phyloP scores from a whole-genome alignment of 2,329 filamentous ascomycete species.

The Trichoderma atroviride region DNA sequence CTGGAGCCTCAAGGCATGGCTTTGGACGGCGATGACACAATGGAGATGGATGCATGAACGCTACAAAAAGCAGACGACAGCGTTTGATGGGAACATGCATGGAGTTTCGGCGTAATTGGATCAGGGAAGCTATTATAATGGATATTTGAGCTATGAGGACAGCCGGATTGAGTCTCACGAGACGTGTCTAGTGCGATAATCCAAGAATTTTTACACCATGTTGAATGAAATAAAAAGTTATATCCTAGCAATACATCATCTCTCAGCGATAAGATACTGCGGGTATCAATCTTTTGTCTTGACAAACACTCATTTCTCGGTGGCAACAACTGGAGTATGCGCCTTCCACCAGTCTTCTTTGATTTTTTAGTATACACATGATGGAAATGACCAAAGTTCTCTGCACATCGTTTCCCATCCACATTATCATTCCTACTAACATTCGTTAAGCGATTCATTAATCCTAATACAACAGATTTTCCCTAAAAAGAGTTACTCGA shows the following conservation, averaged over 20 bases:
- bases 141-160: conserved; percentile 13
- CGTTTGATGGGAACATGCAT: conserved; percentile 27
- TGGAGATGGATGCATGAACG: conserved; percentile 65
- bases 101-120: conserved; percentile 31
- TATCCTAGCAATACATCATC: neutral
- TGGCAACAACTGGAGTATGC: neutral
- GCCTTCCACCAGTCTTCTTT: neutral
- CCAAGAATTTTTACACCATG: neutral
- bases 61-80: neutral
- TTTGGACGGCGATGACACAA: conserved; percentile 84
- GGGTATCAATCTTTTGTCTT: neutral
- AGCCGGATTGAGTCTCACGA: conserved; percentile 6
- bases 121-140: conserved; percentile 7
- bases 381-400: neutral
- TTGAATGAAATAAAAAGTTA: conserved; percentile 1
- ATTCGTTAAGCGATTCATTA: neutral
- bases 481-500: neutral
- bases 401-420: neutral
- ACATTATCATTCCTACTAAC: neutral
- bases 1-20: conserved; percentile 59
- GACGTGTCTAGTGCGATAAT: neutral
- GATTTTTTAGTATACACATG: no score
- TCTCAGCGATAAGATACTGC: no score
- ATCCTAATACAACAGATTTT: neutral
- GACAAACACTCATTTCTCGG: neutral